Evolutionary conservation across 169 alveolate genomes (phyloP), one percentile per base, ranked within the genome.

Genomic region (Sarcocystis neurona): DNA sequence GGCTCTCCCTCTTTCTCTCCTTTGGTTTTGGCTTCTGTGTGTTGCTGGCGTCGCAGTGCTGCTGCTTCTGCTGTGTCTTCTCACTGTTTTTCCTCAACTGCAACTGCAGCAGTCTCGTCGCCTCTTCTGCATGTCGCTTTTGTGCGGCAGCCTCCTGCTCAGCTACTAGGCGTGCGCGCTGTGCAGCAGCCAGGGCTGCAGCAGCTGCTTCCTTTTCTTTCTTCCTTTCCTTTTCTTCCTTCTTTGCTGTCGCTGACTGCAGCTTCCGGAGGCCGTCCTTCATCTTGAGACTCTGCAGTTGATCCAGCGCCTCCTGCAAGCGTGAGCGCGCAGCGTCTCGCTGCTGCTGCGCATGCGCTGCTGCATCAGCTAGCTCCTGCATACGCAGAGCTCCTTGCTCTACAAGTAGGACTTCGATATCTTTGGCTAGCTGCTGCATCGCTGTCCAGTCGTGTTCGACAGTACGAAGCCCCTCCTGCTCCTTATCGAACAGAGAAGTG

Each of bases 111-210:
- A n/a, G n/a, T n/a, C n/a, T n/a, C 72, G 39, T 27, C 72, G 72
- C 72, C 15, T 27, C 72, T 70, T 70, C 79, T 39, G 3, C 53
- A 4, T 70, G 79, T 12, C 48, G 79, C 47, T 34, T 12, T 47
- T 6, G 48, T 4, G 53, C 58, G 10, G 34, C 56, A 2, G 20
- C 58, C 47, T 84, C 75, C 37, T 47, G 56, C 47, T 74, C 68
- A 37, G 72, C 63, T 23, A 70, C 58, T 46, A 70, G 48, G 63
- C 75, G 48, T 37, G 75, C 39, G 63, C 74, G 58, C 27, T 80
- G 44, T 56, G 72, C 58, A 8, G 47, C 90, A 27, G 90, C 90
- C 1, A 58, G 34, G 15, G 84, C 34, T 30, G 77, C 72, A 44
- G 48, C 85, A 1, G 80, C 63, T 48, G 68, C 84, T 6, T 37